Conservation (phyloP, 2,329 filamentous ascomycete genomes). For the Trichoderma sp. region DNA sequence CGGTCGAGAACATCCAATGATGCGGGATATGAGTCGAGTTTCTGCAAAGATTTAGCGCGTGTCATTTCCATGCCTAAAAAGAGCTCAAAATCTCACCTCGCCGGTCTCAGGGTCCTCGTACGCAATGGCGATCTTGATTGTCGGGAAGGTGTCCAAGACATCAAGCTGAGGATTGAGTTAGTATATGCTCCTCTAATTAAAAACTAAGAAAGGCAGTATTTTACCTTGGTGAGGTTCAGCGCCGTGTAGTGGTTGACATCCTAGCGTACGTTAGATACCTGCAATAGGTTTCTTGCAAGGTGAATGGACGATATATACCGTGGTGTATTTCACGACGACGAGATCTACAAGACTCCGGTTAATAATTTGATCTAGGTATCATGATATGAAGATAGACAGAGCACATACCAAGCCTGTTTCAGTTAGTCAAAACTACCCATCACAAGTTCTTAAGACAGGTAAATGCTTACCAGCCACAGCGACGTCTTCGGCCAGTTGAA, state of each 20-base stretch:
- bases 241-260: conserved; percentile 65
- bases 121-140: conserved; percentile 70
- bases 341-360: conserved; percentile 46
- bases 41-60: background rate
- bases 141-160: conserved; percentile 69
- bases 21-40: conserved; percentile 44
- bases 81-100: conserved; percentile 26
- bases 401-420: conserved; percentile 27
- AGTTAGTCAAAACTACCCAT: background rate
- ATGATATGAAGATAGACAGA: conserved; percentile 7
- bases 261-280: conserved; percentile 14
- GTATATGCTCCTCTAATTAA: background rate
- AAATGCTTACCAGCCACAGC: conserved; percentile 50
- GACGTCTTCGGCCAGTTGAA: conserved; percentile 57
- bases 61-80: background rate
- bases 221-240: conserved; percentile 54
- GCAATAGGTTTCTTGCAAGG: background rate
- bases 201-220: background rate
- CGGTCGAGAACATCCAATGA: conserved; percentile 56
- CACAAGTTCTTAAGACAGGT: conserved; percentile 18
- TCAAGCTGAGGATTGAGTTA: conserved; percentile 48
- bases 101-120: conserved; percentile 51
- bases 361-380: conserved; percentile 19
- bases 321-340: conserved; percentile 64
- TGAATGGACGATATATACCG: background rate